Conservation (phyloP, 2,329 filamentous ascomycete species). For the Nigrospora oryzae region DNA sequence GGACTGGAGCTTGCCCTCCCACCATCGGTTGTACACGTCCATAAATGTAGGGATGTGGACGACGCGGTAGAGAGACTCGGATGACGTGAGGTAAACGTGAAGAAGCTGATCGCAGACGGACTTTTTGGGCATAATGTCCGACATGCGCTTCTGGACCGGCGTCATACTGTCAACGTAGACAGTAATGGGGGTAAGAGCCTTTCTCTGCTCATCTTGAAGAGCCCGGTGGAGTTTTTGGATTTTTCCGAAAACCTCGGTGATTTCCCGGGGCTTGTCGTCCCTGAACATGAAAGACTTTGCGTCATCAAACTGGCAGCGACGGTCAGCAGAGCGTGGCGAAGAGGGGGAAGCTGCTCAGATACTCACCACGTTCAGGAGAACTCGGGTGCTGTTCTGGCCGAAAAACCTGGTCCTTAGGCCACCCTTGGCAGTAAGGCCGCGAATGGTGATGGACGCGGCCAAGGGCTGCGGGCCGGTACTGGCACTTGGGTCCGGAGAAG, state of each 20-base stretch:
- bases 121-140: slow-evolving; percentile 43
- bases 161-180: slow-evolving; percentile 53
- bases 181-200: slow-evolving; percentile 39
- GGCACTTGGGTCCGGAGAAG: slow-evolving; percentile 12
- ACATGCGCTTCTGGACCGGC: slow-evolving; percentile 48
- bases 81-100: slow-evolving; percentile 37
- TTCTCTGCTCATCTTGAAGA: slow-evolving; percentile 37
- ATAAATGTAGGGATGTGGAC: slow-evolving; percentile 44
- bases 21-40: slow-evolving; percentile 41
- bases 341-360: not conserved
- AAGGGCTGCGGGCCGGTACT: slow-evolving; percentile 13
- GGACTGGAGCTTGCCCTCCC: slow-evolving; percentile 35
- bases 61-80: slow-evolving; percentile 44
- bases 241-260: slow-evolving; percentile 32
- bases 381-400: slow-evolving; percentile 43
- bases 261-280: slow-evolving; percentile 27
- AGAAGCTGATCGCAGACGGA: slow-evolving; percentile 42
- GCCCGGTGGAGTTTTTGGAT: slow-evolving; percentile 38
- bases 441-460: slow-evolving; percentile 35
- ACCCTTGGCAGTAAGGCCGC: slow-evolving; percentile 41
- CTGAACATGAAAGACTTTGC: slow-evolving; percentile 41
- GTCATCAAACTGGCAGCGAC: slow-evolving; percentile 37
- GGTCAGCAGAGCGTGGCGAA: not conserved
- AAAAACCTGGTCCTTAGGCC: slow-evolving; percentile 40
- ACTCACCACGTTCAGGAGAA: slow-evolving; percentile 44